These are phyloP conservation scores for Haplosporangium gracile DNA, from an alignment of 192 early-diverging fungal species.

Conservation along the genomic window DNA sequence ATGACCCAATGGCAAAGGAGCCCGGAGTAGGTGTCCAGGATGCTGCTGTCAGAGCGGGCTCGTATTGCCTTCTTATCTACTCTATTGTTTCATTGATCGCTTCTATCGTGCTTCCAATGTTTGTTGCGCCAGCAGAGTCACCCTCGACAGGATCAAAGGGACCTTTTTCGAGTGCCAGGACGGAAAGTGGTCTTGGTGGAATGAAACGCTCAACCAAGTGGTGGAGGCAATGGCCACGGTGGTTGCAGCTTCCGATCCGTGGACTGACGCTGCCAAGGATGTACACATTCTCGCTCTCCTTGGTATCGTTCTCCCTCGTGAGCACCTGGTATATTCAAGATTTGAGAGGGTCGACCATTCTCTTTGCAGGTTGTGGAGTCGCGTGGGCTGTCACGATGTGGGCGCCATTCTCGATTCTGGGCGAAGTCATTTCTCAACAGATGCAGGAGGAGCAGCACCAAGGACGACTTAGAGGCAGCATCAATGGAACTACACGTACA, in stretches of 20 bases:
- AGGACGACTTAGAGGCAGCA: background rate
- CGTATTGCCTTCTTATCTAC: conserved; percentile 86
- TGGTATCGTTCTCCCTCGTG: conserved; percentile 81
- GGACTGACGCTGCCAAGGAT: conserved; percentile 62
- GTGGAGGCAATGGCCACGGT: conserved; percentile 8
- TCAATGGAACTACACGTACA: background rate
- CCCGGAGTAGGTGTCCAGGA: conserved; percentile 47
- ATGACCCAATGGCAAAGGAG: conserved; percentile 13
- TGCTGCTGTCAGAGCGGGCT: conserved; percentile 83
- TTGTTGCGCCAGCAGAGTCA: conserved; percentile 42
- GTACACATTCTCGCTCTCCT: conserved; percentile 79
- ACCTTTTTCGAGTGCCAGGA: conserved; percentile 23
- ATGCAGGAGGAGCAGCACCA: conserved; percentile 49
- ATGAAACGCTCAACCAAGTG: conserved; percentile 8
- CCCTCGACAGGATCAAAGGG: conserved; percentile 4
- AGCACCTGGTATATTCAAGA: conserved; percentile 70
- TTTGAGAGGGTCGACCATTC: conserved; percentile 68
- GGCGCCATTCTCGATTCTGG: conserved; percentile 94
- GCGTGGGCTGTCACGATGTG: conserved; percentile 92
- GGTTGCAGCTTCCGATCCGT: conserved; percentile 34
- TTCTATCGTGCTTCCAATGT: conserved; percentile 61
- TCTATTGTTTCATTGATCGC: conserved; percentile 80
- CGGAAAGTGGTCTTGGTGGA: background rate
- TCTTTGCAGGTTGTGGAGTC: conserved; percentile 83
- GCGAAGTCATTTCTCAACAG: conserved; percentile 73